A percentile compares a stretch with the other conserved stretches of the same genome.
Evolutionary conservation across 371 early-diverging fungal genomes (phyloP).

Genomic region (Polyrhizophydium stewartii): DNA sequence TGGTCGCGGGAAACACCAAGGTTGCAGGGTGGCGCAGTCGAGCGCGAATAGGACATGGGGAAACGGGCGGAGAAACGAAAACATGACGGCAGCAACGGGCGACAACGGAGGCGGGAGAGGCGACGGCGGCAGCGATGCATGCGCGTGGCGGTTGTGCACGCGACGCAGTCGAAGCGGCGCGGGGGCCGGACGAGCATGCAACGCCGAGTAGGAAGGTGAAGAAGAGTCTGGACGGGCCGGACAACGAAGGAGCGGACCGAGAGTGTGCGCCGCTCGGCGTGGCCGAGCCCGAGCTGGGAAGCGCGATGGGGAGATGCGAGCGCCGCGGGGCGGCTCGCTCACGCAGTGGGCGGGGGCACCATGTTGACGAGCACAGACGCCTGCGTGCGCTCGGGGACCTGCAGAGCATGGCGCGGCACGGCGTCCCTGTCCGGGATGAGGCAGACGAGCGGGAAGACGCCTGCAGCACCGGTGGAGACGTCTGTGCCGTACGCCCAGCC

Average conservation of each 20-base stretch:
- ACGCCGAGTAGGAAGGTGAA: not conserved
- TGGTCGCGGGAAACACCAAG: not conserved
- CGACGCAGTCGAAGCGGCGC: no score
- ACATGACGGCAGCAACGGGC: no score
- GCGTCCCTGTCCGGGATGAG: slow-evolving; percentile 3
- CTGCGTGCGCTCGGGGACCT: not conserved
- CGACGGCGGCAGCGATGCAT: no score
- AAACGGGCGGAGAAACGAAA: not conserved
- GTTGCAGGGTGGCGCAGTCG: not conserved
- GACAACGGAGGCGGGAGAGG: no score
- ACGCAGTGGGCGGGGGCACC: slow-evolving; percentile 1
- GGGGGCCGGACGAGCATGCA: not conserved
- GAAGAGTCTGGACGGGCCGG: not conserved
- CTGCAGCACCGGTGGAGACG: slow-evolving; percentile 17
- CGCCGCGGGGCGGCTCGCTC: no score
- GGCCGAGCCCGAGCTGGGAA: no score
- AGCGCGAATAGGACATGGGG: not conserved
- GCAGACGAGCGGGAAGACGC: slow-evolving; percentile 26
- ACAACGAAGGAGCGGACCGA: not conserved
- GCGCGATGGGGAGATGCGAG: no score
- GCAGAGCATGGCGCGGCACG: not conserved
- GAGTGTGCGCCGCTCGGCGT: no score
- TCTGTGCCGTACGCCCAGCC: slow-evolving; percentile 30
- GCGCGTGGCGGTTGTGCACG: no score
- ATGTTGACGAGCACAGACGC: slow-evolving; percentile 1